Evolutionary conservation across 1,284 basidiomycete genomes (phyloP).

Genomic region (Inonotus obliquus): DNA sequence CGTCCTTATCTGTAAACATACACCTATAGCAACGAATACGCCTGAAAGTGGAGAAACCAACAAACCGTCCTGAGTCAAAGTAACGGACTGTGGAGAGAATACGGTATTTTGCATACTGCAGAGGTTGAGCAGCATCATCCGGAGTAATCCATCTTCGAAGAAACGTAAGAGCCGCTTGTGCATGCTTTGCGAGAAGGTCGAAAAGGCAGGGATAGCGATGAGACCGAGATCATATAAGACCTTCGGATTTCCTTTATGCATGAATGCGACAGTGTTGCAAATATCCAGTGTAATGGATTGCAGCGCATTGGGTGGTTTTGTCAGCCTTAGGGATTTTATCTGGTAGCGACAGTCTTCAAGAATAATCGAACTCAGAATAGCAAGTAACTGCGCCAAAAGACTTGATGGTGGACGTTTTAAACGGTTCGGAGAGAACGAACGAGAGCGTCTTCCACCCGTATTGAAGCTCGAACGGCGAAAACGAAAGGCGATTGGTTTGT

Average conservation of each 20-base stretch:
- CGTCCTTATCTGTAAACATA: slow-evolving; percentile 15
- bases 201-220: slow-evolving; percentile 63
- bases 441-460: slow-evolving; percentile 35
- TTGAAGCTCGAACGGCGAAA: slow-evolving; percentile 39
- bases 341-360: slow-evolving; percentile 66
- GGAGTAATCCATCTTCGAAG: slow-evolving; percentile 55
- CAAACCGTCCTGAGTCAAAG: neutral
- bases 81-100: neutral
- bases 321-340: slow-evolving; percentile 47
- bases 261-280: slow-evolving; percentile 52
- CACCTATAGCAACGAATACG: neutral
- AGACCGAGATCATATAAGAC: slow-evolving; percentile 55
- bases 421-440: slow-evolving; percentile 45
- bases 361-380: slow-evolving; percentile 55
- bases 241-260: slow-evolving; percentile 46
- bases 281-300: slow-evolving; percentile 61
- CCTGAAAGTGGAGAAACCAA: neutral
- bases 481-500: slow-evolving; percentile 38
- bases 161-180: slow-evolving; percentile 53
- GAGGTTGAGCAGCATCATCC: slow-evolving; percentile 34
- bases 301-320: slow-evolving; percentile 58
- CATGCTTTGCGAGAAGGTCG: slow-evolving; percentile 56
- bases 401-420: slow-evolving; percentile 36
- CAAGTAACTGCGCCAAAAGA: slow-evolving; percentile 56
- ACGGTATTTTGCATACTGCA: slow-evolving; percentile 17